A percentile compares a stretch with the other conserved stretches of the same genome.
Conservation (phyloP, 2,329 filamentous ascomycete genomes). For the Stenocarpella maydis region DNA sequence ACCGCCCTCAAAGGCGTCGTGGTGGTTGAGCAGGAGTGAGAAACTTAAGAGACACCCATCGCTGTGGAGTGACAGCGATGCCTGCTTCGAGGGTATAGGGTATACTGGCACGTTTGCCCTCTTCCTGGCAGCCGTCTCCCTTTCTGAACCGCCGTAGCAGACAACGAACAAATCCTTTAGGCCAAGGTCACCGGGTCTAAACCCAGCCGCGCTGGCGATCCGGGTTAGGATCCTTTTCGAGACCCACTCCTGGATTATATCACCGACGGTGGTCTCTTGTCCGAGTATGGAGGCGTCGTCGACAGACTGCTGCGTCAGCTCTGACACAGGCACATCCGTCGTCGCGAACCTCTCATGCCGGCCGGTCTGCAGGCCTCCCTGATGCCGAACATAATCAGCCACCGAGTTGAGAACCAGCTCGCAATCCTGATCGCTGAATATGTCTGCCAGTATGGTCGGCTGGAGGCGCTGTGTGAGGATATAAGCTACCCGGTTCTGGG, state of each 20-base stretch:
- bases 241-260: slow-evolving; percentile 18
- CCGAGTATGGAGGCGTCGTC: no score
- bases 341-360: slow-evolving; percentile 34
- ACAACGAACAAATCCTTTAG: slow-evolving; percentile 34
- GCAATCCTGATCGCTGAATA: slow-evolving; percentile 29
- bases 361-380: slow-evolving; percentile 29
- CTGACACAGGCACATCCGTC: slow-evolving; percentile 33
- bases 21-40: slow-evolving; percentile 33
- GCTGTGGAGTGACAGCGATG: slow-evolving; percentile 32
- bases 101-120: background rate
- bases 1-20: slow-evolving; percentile 31
- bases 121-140: background rate
- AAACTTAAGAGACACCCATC: slow-evolving; percentile 34
- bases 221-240: slow-evolving; percentile 10
- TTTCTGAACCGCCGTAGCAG: slow-evolving; percentile 16
- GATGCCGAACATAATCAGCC: slow-evolving; percentile 24
- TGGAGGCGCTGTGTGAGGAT: slow-evolving; percentile 32
- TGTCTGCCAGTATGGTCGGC: slow-evolving; percentile 8
- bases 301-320: slow-evolving; percentile 4
- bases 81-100: slow-evolving; percentile 33
- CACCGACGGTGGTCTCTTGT: slow-evolving; percentile 1
- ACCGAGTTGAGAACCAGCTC: slow-evolving; percentile 26
- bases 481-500: slow-evolving; percentile 33
- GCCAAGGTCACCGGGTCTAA: slow-evolving; percentile 25
- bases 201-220: slow-evolving; percentile 28